Conservation (phyloP, 1,139 yeast species). For the Debaryomycetaceae sp. region DNA sequence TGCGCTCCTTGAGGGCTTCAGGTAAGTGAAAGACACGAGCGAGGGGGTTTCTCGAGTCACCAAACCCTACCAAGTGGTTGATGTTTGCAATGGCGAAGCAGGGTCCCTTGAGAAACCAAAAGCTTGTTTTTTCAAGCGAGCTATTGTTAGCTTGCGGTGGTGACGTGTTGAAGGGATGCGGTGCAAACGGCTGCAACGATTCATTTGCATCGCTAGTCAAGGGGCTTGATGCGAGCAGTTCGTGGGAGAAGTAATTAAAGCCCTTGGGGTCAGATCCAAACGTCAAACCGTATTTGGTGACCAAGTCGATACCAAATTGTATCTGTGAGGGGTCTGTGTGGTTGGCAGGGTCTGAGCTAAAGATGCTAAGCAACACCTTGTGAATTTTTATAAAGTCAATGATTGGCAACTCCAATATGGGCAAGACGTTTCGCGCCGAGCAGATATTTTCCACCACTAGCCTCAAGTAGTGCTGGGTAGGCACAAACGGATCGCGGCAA, state of each 20-base stretch:
- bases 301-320: constrained; percentile 50
- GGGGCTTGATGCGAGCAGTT: constrained; percentile 26
- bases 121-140: constrained; percentile 48
- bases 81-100: constrained; percentile 67
- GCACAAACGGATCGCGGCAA: constrained; percentile 74
- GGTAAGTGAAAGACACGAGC: constrained; percentile 62
- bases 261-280: constrained; percentile 61
- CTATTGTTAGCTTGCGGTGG: too few relatives aligned
- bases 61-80: constrained; percentile 65
- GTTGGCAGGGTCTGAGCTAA: constrained; percentile 9
- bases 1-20: constrained; percentile 59
- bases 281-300: constrained; percentile 57
- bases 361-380: constrained; percentile 45
- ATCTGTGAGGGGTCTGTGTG: constrained; percentile 19
- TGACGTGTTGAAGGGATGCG: neutral
- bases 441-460: constrained; percentile 71
- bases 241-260: constrained; percentile 49
- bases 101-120: constrained; percentile 69
- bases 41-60: constrained; percentile 64
- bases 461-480: constrained; percentile 65
- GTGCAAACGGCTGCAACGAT: constrained; percentile 12
- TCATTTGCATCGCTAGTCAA: constrained; percentile 22
- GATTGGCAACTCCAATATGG: constrained; percentile 46
- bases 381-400: constrained; percentile 59
- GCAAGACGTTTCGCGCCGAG: constrained; percentile 56